phyloP scores from a whole-genome alignment of 345 rosid genomes.

The Moricandia moricandioides region DNA sequence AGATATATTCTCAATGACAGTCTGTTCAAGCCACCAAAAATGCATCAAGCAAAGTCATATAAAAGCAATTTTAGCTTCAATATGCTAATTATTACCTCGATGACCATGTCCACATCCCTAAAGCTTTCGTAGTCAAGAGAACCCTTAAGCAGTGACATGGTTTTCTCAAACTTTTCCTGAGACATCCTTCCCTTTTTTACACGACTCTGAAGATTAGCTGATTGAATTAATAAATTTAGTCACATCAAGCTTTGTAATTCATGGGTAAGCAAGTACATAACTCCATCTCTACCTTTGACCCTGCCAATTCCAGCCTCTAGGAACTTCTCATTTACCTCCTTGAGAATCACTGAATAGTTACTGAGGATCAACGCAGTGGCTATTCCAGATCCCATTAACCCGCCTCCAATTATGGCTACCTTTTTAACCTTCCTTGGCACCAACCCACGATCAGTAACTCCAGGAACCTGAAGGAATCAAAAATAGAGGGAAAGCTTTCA shows the following conservation, averaged over 20 bases:
- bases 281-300: slow-evolving; percentile 58
- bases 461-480: slow-evolving; percentile 61
- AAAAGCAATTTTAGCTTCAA: slow-evolving; percentile 18
- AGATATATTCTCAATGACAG: slow-evolving; percentile 82
- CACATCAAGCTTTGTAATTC: slow-evolving; percentile 26
- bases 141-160: slow-evolving; percentile 73
- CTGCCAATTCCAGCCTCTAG: slow-evolving; percentile 81
- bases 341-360: slow-evolving; percentile 76
- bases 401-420: slow-evolving; percentile 94
- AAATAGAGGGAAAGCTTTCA: not conserved
- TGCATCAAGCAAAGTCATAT: slow-evolving; percentile 12
- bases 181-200: slow-evolving; percentile 85
- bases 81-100: slow-evolving; percentile 58
- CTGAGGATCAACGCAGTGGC: slow-evolving; percentile 84
- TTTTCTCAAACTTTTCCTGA: slow-evolving; percentile 71
- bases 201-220: slow-evolving; percentile 90
- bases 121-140: slow-evolving; percentile 80
- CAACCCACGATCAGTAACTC: slow-evolving; percentile 75
- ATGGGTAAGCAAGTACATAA: slow-evolving; percentile 10
- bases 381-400: slow-evolving; percentile 98
- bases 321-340: slow-evolving; percentile 85
- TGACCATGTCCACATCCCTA: slow-evolving; percentile 89
- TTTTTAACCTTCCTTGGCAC: slow-evolving; percentile 65
- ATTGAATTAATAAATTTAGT: slow-evolving; percentile 5
- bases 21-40: slow-evolving; percentile 59